Base-by-base conservation (phyloP, 2,329 filamentous ascomycete species). In the Apiospora malaysiana region DNA sequence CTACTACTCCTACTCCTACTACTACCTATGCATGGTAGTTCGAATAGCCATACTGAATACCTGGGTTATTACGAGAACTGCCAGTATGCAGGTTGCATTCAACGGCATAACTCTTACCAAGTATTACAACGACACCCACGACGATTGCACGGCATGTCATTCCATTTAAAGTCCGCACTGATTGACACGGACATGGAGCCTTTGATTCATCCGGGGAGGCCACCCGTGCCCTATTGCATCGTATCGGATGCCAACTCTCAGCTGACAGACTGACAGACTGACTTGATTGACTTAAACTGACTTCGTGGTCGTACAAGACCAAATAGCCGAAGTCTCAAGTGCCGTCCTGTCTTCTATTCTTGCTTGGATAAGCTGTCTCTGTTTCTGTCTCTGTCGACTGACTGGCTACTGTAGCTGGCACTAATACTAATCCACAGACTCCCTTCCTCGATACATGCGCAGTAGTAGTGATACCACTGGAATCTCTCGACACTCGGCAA, bases 181-280 rank as follows among this genome's bases (percentile, higher is more conserved):
- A 56, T 25, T 21, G 51, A 32, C 51, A 63, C 27, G 9, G 25
- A 18, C 51, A 46, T n/a, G 45, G 45, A 47, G n/a, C n/a, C 45
- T 1, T 40, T 63, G 56, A n/a, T 63, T 40, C 56, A 37, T 40
- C 56, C 56, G 56, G 56, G 32, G 56, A 63, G 56, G 56, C 56
- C 56, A 63, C 56, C 56, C 32, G 56, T 63, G 27, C 7, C 32
- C 32, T 40, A 40, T 63, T 40, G 56, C 32, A 23, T 37, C 56
- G 56, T 63, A 63, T 63, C 56, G 56, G 32, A 40, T 40, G 56
- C 32, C 56, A 63, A 32, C 56, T 32, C 56, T 63, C 56, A 63
- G 56, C 56, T 63, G 56, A 40, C n/a, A n/a, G n/a, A n/a, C n/a
- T n/a, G n/a, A n/a, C n/a, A n/a, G n/a, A n/a, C n/a, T n/a, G n/a